Conservation (phyloP, 305 asterid genomes). For the Solanum hybrid region DNA sequence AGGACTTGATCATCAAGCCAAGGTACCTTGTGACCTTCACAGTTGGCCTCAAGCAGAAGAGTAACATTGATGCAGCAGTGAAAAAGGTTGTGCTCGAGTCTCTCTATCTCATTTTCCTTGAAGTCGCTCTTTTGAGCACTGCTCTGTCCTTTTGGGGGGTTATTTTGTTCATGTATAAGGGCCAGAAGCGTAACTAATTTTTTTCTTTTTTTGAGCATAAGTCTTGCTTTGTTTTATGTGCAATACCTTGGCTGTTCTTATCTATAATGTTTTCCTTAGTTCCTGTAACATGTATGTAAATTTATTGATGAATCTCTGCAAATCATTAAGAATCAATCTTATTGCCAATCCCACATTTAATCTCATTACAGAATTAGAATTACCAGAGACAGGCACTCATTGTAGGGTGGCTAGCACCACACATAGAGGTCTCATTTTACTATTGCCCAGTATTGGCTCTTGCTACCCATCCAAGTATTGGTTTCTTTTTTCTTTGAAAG, state of each 20-base stretch:
- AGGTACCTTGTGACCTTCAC: slow-evolving; percentile 84
- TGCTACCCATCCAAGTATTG: neutral
- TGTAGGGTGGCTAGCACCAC: neutral
- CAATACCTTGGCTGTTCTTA: neutral
- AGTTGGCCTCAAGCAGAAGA: slow-evolving; percentile 69
- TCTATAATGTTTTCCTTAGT: neutral
- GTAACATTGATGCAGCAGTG: slow-evolving; percentile 81
- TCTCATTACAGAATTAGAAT: neutral
- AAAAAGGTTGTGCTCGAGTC: slow-evolving; percentile 43
- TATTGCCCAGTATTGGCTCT: neutral
- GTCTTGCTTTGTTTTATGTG: neutral
- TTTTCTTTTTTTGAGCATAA: neutral
- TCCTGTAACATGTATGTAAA: neutral
- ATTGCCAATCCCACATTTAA: neutral
- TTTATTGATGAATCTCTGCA: neutral
- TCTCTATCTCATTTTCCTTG: neutral
- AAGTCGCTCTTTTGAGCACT: neutral
- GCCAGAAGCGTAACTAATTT: neutral
- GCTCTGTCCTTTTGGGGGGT: neutral
- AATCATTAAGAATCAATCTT: neutral
- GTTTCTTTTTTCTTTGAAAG: neutral
- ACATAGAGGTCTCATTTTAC: neutral
- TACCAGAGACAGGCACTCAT: neutral
- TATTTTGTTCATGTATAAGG: neutral
- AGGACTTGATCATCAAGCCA: slow-evolving; percentile 71